Conservation (phyloP, 2,329 filamentous ascomycete species). For the Fusarium solani-melongenae region DNA sequence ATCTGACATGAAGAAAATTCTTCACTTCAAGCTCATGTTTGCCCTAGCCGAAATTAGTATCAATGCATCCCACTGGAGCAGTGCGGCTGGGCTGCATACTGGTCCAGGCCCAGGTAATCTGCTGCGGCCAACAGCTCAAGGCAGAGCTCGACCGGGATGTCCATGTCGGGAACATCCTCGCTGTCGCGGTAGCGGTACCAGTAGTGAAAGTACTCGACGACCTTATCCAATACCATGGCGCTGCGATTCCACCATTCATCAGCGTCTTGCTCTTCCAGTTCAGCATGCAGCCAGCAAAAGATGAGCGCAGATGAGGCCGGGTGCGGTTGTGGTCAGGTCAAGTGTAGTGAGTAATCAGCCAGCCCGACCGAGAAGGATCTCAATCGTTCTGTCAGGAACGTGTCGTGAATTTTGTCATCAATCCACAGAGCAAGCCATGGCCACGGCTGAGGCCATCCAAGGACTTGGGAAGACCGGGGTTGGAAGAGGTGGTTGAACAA, state of each 20-base stretch:
- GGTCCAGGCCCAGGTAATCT: conserved; percentile 78
- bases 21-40: conserved; percentile 53
- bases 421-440: conserved; percentile 37
- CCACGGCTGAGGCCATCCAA: neutral
- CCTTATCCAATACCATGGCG: conserved; percentile 79
- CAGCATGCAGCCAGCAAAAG: conserved; percentile 18
- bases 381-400: conserved; percentile 59
- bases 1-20: neutral
- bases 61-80: conserved; percentile 30
- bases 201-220: conserved; percentile 87
- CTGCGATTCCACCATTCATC: conserved; percentile 55
- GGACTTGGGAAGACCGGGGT: conserved; percentile 3
- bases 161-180: conserved; percentile 82
- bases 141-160: conserved; percentile 81
- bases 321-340: conserved; percentile 64
- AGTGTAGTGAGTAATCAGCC: conserved; percentile 69
- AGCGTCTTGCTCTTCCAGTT: conserved; percentile 33
- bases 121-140: conserved; percentile 82
- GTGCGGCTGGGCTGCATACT: conserved; percentile 53
- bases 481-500: conserved; percentile 1
- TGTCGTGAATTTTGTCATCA: conserved; percentile 56
- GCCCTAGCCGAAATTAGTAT: conserved; percentile 49
- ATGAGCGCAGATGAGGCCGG: conserved; percentile 23
- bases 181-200: conserved; percentile 78
- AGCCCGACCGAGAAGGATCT: conserved; percentile 51